Percentiles rank a stretch among this genome's conserved stretches.
These are phyloP conservation scores for Fusarium brevicatenulatum DNA, from an alignment of 2,329 filamentous ascomycete genomes.

Conservation along the genomic window DNA sequence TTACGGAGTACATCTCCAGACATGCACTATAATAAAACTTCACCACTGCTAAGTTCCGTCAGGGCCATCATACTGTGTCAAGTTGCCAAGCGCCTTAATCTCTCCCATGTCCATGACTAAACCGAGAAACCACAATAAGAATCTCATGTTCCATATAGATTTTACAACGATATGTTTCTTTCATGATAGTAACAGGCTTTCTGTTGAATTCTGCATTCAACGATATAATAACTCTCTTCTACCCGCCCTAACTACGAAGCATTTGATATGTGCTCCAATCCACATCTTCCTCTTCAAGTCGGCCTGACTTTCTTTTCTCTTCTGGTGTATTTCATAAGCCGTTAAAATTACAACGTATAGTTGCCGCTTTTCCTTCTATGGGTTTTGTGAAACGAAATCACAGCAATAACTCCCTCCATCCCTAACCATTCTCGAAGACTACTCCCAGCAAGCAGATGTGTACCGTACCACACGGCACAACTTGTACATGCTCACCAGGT, in stretches of 20 bases:
- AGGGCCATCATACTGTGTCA: neutral
- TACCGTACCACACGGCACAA: constrained; percentile 6
- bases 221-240: constrained; percentile 27
- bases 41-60: neutral
- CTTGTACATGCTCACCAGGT: constrained; percentile 1
- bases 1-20: neutral
- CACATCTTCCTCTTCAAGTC: constrained; percentile 30
- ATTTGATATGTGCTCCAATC: constrained; percentile 41
- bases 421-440: constrained; percentile 20
- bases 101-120: neutral
- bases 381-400: constrained; percentile 42
- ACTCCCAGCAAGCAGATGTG: constrained; percentile 15
- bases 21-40: constrained; percentile 11
- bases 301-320: constrained; percentile 31
- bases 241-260: constrained; percentile 5
- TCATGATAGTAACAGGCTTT: neutral
- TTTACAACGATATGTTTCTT: constrained; percentile 24
- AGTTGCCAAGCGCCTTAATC: neutral
- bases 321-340: constrained; percentile 45
- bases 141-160: constrained; percentile 17
- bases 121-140: neutral
- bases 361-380: constrained; percentile 48
- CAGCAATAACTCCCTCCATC: constrained; percentile 38
- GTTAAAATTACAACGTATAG: constrained; percentile 48
- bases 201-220: constrained; percentile 20